Evolutionary conservation across 2,329 filamentous ascomycete genomes (phyloP), one percentile per base, ranked within the genome.

Genomic region (Basipetospora chlamydospora): DNA sequence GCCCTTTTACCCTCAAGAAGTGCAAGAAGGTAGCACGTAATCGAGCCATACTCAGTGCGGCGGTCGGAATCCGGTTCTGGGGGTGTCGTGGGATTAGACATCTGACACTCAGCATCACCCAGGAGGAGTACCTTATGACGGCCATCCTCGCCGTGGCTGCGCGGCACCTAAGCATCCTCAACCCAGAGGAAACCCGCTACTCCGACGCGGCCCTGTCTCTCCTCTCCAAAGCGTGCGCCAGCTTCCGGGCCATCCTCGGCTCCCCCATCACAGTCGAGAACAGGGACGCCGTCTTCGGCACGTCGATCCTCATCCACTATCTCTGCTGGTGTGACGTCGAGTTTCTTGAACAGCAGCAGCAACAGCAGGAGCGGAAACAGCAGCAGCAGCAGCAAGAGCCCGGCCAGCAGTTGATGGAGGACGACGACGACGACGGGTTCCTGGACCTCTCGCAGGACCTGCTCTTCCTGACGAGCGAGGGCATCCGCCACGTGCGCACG

Each of bases 41-140:
- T n/a, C n/a, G n/a, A n/a, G n/a, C n/a, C n/a, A n/a, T n/a, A n/a
- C n/a, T n/a, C n/a, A n/a, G n/a, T n/a, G n/a, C n/a, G n/a, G n/a
- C n/a, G n/a, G n/a, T n/a, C n/a, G n/a, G n/a, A n/a, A n/a, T n/a
- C n/a, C n/a, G n/a, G n/a, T n/a, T n/a, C n/a, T n/a, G n/a, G n/a
- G n/a, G n/a, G n/a, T n/a, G n/a, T n/a, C n/a, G n/a, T n/a, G n/a
- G n/a, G n/a, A n/a, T n/a, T n/a, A n/a, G n/a, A n/a, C n/a, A n/a
- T n/a, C n/a, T n/a, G n/a, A n/a, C n/a, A n/a, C n/a, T n/a, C n/a
- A n/a, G n/a, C n/a, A n/a, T n/a, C n/a, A 6, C 6, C 2, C 31
- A 53, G 41, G 44, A 49, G 35, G 46, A 46, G 5, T 52, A 50
- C 31, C 43, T 55, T 39, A 49, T 50, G 46, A 43, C 39, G 13